Conservation (phyloP, 2,329 filamentous ascomycete genomes). For the Daldinia sp. region DNA sequence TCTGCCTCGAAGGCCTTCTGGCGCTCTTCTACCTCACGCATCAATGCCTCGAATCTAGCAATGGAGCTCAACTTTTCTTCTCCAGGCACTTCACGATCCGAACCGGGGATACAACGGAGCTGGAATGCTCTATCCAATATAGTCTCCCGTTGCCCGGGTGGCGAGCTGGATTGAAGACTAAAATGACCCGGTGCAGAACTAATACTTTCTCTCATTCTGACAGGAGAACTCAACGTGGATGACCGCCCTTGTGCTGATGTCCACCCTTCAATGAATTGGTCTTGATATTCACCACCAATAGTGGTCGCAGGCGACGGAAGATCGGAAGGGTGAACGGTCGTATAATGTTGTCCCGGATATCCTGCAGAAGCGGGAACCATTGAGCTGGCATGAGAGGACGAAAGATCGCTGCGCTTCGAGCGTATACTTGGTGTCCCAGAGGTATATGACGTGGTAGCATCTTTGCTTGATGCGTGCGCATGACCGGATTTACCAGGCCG, state of each 20-base stretch:
- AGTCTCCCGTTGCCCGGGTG: slow-evolving; percentile 69
- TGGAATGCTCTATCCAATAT: slow-evolving; percentile 77
- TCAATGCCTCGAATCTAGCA: slow-evolving; percentile 74
- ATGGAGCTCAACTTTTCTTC: slow-evolving; percentile 74
- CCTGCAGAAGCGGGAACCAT: slow-evolving; percentile 58
- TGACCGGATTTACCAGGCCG: slow-evolving; percentile 65
- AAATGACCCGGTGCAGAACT: slow-evolving; percentile 60
- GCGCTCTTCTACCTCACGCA: slow-evolving; percentile 70
- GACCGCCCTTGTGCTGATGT: slow-evolving; percentile 70
- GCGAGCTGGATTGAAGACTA: slow-evolving; percentile 61
- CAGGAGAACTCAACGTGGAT: slow-evolving; percentile 69
- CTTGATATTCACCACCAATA: slow-evolving; percentile 63
- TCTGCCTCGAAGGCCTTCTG: slow-evolving; percentile 57
- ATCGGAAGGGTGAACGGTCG: slow-evolving; percentile 65
- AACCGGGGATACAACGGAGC: slow-evolving; percentile 71
- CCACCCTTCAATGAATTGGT: slow-evolving; percentile 72
- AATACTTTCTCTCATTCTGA: slow-evolving; percentile 66
- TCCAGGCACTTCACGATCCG: slow-evolving; percentile 64
- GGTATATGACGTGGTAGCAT: slow-evolving; percentile 64
- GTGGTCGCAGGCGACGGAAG: slow-evolving; percentile 68
- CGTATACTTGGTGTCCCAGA: slow-evolving; percentile 71
- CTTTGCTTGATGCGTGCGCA: slow-evolving; percentile 60
- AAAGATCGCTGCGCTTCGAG: slow-evolving; percentile 72
- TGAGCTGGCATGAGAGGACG: slow-evolving; percentile 67
- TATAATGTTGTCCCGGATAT: slow-evolving; percentile 62